phyloP scores from a whole-genome alignment of 352 stramenopile species.

The Paralagenidium karlingii region DNA sequence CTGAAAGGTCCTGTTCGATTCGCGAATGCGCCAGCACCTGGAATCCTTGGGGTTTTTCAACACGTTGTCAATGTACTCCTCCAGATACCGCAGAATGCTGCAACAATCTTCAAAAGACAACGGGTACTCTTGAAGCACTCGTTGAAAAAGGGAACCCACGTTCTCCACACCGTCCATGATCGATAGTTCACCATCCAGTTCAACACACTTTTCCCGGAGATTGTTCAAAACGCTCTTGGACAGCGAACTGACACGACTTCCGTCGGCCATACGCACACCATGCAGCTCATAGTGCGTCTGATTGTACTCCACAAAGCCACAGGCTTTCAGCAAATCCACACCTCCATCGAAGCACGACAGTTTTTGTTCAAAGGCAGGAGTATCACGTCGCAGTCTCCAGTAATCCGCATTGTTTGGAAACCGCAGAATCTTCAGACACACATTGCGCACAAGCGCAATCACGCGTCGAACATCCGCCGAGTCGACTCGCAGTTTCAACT shows the following conservation, averaged over 20 bases:
- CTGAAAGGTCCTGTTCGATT: conserved; percentile 42
- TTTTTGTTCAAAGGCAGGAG: conserved; percentile 38
- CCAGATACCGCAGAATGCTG: conserved; percentile 16
- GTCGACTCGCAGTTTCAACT: conserved; percentile 33
- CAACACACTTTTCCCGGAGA: conserved; percentile 30
- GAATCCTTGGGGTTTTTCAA: conserved; percentile 64
- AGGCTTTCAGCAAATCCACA: conserved; percentile 32
- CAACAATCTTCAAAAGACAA: conserved; percentile 38
- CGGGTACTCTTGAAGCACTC: conserved; percentile 16
- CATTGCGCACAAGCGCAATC: conserved; percentile 26
- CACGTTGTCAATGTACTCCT: conserved; percentile 35
- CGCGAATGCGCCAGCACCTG: conserved; percentile 45
- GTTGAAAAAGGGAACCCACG: conserved; percentile 34
- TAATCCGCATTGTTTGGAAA: conserved; percentile 66
- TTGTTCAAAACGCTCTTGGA: conserved; percentile 21
- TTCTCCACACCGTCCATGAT: conserved; percentile 55
- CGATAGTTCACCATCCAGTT: conserved; percentile 38
- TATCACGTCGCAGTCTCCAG: conserved; percentile 48
- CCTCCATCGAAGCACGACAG: conserved; percentile 48
- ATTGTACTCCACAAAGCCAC: conserved; percentile 40
- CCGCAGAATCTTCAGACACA: conserved; percentile 53
- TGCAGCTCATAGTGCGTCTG: conserved; percentile 42
- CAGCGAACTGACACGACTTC: conserved; percentile 28
- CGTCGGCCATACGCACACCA: conserved; percentile 19
- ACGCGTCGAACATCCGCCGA: conserved; percentile 34